Evolutionary conservation across 768 basidiomycete species (phyloP), one percentile per base, ranked within the genome.

Genomic region (Rhodosporidiobolus sp.): DNA sequence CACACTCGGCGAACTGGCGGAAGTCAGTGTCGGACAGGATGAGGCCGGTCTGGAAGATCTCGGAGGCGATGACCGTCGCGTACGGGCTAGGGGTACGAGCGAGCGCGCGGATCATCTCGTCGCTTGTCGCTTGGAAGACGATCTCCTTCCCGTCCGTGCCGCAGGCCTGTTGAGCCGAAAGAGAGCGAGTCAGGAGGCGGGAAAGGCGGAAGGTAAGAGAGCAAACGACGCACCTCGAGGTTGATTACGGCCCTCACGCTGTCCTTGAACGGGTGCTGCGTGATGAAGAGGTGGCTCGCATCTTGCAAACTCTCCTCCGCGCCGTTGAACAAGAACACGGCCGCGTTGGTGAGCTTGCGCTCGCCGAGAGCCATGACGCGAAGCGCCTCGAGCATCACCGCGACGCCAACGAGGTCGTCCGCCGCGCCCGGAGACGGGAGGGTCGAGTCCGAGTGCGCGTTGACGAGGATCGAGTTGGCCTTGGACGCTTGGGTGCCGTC

Each of bases 271-370:
- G 54, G 87, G 79, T 96, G 92, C 78, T 95, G 92, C 1, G 93
- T 96, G 11, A 93, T 88, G 80, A 89, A 98, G 8, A 53, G 83
- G 81, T 98, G 94, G 0, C 92, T 94, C 0, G 90, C 94, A 78
- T 97, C 95, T 80, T 97, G 95, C 43, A 98, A 82, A 1, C 90
- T 92, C 79, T 98, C 94, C 81, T 98, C 94, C 19, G 90, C 95
- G 72, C 95, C 86, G 76, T 97, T 97, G 83, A 95, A 96, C 72
- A 98, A 81, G 80, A 98, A 93, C 32, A 98, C 85, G 72, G 92
- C 85, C 14, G 91, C 85, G 77, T 91, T 86, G 48, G 85, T 86
- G 1, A 93, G 85, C 87, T 89, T 88, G 16, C 84, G 84, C 3
- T 87, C 85, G 0, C 88, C 89, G 50, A 86, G 81, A 4, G 83